Evolutionary conservation across 169 alveolate genomes (phyloP).

Genomic region (Babesia bigemina): DNA sequence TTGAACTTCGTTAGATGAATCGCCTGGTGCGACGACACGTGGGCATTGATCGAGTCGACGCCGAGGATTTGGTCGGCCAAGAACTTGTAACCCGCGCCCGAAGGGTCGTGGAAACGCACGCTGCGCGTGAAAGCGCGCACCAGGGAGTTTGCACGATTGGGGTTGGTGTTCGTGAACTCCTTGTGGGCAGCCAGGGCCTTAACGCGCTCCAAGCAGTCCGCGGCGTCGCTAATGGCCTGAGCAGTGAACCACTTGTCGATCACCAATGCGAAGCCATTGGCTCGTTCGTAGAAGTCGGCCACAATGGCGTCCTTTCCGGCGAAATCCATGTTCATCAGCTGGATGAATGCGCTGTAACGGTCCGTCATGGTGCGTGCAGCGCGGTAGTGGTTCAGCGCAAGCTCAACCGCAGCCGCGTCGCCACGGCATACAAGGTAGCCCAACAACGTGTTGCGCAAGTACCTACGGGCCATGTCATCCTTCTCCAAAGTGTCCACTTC

Average conservation of each 20-base stretch:
- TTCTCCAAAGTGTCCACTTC: constrained; percentile 46
- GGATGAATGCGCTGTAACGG: constrained; percentile 51
- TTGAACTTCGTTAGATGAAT: constrained; percentile 71
- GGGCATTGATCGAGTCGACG: constrained; percentile 79
- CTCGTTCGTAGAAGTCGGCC: constrained; percentile 58
- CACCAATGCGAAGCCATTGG: constrained; percentile 67
- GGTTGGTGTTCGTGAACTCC: constrained; percentile 74
- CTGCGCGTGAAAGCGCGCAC: constrained; percentile 79
- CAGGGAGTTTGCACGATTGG: constrained; percentile 78
- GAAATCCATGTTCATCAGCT: constrained; percentile 67
- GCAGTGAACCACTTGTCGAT: constrained; percentile 79
- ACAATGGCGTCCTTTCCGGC: constrained; percentile 43
- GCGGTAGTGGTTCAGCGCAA: constrained; percentile 46
- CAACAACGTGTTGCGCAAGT: constrained; percentile 58
- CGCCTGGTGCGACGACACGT: constrained; percentile 76
- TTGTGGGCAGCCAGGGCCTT: constrained; percentile 60
- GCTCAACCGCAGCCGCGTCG: constrained; percentile 58
- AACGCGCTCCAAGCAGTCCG: constrained; percentile 69
- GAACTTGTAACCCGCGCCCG: constrained; percentile 83
- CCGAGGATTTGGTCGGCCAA: constrained; percentile 78
- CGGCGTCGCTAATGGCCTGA: constrained; percentile 72
- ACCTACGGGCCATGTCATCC: constrained; percentile 67
- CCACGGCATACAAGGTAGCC: constrained; percentile 49
- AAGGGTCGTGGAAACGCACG: constrained; percentile 74
- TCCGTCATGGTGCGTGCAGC: constrained; percentile 56